Conservation (phyloP, 805 yeast genomes). For the Kodamaea hsintzibuensis region DNA sequence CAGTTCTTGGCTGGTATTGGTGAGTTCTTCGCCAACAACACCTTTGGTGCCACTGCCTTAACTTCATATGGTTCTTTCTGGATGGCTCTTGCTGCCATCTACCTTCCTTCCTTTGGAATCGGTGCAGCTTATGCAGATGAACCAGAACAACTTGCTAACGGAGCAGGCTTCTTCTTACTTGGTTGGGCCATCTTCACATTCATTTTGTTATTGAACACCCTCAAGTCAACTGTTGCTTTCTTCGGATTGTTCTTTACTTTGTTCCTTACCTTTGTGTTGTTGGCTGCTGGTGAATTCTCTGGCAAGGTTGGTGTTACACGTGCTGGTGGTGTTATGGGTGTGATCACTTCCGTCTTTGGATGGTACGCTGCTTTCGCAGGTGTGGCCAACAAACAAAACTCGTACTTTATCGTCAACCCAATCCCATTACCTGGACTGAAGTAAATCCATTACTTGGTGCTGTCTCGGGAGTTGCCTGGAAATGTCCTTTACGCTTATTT, state of each 20-base stretch:
- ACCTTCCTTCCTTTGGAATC: slow-evolving; percentile 58
- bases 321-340: slow-evolving; percentile 29
- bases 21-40: slow-evolving; percentile 51
- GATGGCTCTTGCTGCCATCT: slow-evolving; percentile 49
- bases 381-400: slow-evolving; percentile 24
- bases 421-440: slow-evolving; percentile 7
- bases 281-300: slow-evolving; percentile 54
- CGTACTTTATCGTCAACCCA: slow-evolving; percentile 24
- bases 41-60: slow-evolving; percentile 57
- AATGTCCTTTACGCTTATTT: neutral
- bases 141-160: slow-evolving; percentile 45
- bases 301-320: slow-evolving; percentile 14
- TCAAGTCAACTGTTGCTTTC: slow-evolving; percentile 50
- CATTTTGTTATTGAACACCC: slow-evolving; percentile 54
- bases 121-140: slow-evolving; percentile 45
- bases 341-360: slow-evolving; percentile 24
- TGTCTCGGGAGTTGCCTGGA: neutral
- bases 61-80: slow-evolving; percentile 58
- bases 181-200: slow-evolving; percentile 70
- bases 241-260: slow-evolving; percentile 54
- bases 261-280: slow-evolving; percentile 53
- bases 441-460: no score
- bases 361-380: slow-evolving; percentile 31
- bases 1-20: slow-evolving; percentile 53
- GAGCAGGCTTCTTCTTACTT: slow-evolving; percentile 56